Conservation (phyloP, 495 filamentous ascomycete species). For the Xylaria flabelliformis region DNA sequence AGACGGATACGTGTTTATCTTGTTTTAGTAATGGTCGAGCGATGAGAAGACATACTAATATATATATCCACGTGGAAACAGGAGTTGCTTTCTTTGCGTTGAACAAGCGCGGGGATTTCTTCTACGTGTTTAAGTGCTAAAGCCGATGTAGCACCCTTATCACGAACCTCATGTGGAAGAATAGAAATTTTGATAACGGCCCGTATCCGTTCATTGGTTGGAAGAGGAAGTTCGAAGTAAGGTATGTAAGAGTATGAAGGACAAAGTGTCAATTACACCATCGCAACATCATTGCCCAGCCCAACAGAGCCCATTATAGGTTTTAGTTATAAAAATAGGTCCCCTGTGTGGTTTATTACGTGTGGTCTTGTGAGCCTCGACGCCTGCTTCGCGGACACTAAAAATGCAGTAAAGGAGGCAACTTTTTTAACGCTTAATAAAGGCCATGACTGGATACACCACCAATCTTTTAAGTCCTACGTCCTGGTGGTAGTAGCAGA, state of each 20-base stretch:
- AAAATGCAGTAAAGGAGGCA: neutral
- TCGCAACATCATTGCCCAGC: no score
- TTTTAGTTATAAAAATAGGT: no score
- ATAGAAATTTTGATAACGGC: neutral
- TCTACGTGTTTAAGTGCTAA: neutral
- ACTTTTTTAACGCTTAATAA: no score
- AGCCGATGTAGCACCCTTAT: neutral
- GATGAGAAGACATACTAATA: neutral
- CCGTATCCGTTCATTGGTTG: neutral
- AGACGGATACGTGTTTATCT: neutral
- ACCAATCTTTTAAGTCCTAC: neutral
- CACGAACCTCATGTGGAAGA: neutral
- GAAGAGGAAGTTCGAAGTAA: no score
- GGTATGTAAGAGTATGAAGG: no score
- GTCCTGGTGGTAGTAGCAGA: neutral
- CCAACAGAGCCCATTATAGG: no score
- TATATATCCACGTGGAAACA: neutral
- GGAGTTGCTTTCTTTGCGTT: neutral
- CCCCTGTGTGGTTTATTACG: neutral
- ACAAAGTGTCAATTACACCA: no score
- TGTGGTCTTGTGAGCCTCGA: neutral
- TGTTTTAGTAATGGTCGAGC: no score
- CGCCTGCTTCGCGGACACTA: neutral
- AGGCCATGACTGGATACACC: no score
- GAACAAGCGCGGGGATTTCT: neutral